Percentiles rank a stretch among this genome's conserved stretches.
Conservation (phyloP, 352 stramenopile species). For the Phytopythium montanum region DNA sequence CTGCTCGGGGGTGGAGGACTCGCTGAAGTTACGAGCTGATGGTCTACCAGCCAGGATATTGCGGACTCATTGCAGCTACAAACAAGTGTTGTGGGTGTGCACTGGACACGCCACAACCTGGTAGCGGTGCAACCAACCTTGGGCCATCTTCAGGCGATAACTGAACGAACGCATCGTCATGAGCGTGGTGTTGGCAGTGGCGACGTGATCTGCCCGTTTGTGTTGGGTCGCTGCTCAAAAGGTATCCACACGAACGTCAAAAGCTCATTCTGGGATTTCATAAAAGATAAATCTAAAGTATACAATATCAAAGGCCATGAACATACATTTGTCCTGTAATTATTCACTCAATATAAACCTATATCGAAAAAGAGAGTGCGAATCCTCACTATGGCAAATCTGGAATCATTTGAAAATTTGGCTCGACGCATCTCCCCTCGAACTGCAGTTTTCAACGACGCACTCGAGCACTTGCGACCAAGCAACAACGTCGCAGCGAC, state of each 20-base stretch:
- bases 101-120: neutral
- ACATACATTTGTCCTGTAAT: too few relatives aligned
- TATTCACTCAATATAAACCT: too few relatives aligned
- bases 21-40: neutral
- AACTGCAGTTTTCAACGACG: constrained; percentile 6
- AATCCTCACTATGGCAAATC: too few relatives aligned
- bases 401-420: constrained; percentile 4
- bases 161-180: too few relatives aligned
- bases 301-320: neutral
- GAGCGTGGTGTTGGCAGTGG: neutral
- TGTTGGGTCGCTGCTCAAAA: neutral
- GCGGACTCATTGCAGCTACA: neutral
- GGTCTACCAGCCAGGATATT: neutral
- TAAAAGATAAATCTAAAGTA: too few relatives aligned
- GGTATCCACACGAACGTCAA: constrained; percentile 1
- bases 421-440: neutral
- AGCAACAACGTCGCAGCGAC: neutral
- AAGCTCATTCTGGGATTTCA: too few relatives aligned
- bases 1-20: constrained; percentile 1
- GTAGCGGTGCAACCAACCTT: too few relatives aligned
- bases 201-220: neutral
- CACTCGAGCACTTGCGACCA: constrained; percentile 1
- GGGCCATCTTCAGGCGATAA: too few relatives aligned
- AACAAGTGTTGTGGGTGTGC: neutral
- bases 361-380: too few relatives aligned